These are phyloP conservation scores for Capsella bursapastoris DNA, from an alignment of 345 rosid genomes.

Conservation along the genomic window DNA sequence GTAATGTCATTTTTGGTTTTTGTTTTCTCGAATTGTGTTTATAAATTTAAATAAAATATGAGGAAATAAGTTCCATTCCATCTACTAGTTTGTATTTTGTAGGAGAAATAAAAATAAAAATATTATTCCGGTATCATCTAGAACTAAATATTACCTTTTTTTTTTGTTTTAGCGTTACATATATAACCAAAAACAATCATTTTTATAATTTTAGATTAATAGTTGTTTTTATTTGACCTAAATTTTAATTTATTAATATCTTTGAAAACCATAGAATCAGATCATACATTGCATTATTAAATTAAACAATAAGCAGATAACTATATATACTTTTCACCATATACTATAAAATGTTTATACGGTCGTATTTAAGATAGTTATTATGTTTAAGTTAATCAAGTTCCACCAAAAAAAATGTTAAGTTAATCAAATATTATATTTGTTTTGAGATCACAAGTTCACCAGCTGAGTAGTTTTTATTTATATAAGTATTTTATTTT, in stretches of 20 bases:
- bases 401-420: no score
- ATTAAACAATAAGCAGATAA: neutral
- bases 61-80: conserved; percentile 4
- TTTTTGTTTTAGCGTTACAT: neutral
- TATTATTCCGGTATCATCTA: neutral
- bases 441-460: neutral
- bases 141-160: no score
- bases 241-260: neutral
- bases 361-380: conserved; percentile 1
- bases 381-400: neutral
- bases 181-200: neutral
- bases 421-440: neutral
- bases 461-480: neutral
- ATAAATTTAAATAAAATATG: conserved; percentile 28
- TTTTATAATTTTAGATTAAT: neutral
- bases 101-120: neutral
- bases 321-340: neutral
- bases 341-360: conserved; percentile 1
- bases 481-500: conserved; percentile 2
- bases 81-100: neutral
- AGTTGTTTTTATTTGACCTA: neutral
- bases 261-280: neutral
- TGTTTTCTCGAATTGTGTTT: conserved; percentile 18
- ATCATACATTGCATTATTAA: neutral
- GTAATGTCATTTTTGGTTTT: conserved; percentile 41